phyloP scores from a whole-genome alignment of 345 rosid genomes.

The Hirschfeldia incana region DNA sequence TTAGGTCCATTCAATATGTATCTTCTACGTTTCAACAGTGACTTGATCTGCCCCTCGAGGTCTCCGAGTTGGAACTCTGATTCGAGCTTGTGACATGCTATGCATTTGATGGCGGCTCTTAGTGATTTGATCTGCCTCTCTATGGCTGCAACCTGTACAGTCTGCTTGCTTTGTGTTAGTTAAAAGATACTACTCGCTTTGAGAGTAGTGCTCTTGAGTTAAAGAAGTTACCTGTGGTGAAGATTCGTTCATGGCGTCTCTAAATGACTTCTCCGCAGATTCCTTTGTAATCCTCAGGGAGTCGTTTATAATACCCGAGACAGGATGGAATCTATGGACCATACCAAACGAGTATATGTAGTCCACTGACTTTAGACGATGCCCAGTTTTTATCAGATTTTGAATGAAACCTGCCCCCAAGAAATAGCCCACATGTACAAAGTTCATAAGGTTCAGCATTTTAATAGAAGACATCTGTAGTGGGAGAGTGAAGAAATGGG shows the following conservation, averaged over 20 bases:
- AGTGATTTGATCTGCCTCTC: slow-evolving; percentile 28
- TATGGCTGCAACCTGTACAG: slow-evolving; percentile 31
- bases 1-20: neutral
- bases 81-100: slow-evolving; percentile 27
- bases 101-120: slow-evolving; percentile 31
- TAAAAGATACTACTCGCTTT: neutral
- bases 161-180: neutral
- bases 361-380: slow-evolving; percentile 37
- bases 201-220: slow-evolving; percentile 3
- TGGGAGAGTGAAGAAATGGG: slow-evolving; percentile 1
- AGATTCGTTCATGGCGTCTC: slow-evolving; percentile 24
- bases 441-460: neutral
- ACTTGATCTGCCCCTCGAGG: slow-evolving; percentile 21
- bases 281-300: slow-evolving; percentile 33
- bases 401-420: slow-evolving; percentile 18
- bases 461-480: neutral
- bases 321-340: slow-evolving; percentile 41
- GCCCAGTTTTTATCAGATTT: slow-evolving; percentile 38
- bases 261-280: slow-evolving; percentile 7
- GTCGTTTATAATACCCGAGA: slow-evolving; percentile 39
- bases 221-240: slow-evolving; percentile 1
- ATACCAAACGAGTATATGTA: slow-evolving; percentile 42
- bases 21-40: slow-evolving; percentile 12
- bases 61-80: slow-evolving; percentile 24
- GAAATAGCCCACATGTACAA: neutral